Evolutionary conservation across 495 filamentous ascomycete species (phyloP).

Genomic region (Geopyxis carbonaria): DNA sequence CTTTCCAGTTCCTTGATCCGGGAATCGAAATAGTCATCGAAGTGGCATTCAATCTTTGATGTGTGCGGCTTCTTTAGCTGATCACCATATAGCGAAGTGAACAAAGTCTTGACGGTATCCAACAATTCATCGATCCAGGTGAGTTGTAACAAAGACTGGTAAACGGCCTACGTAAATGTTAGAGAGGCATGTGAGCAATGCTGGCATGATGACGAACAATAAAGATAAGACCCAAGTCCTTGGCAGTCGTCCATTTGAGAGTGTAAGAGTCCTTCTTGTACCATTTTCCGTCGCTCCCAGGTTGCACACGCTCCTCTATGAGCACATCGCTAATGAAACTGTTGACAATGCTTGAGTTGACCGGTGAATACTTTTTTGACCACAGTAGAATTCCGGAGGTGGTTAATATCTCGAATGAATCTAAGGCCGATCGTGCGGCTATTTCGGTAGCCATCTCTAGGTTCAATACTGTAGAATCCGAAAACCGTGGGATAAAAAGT

Average conservation of each 20-base stretch:
- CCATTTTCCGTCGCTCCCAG: conserved; percentile 40
- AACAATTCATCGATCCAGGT: conserved; percentile 95
- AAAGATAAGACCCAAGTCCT: conserved; percentile 87
- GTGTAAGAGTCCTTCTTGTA: conserved; percentile 92
- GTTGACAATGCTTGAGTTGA: conserved; percentile 72
- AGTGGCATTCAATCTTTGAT: conserved; percentile 57
- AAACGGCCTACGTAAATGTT: conserved; percentile 56
- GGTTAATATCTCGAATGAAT: conserved; percentile 87
- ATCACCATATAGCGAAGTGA: conserved; percentile 71
- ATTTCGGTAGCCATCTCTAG: conserved; percentile 17
- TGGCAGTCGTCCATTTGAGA: conserved; percentile 78
- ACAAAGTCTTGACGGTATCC: conserved; percentile 81
- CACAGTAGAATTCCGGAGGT: conserved; percentile 93
- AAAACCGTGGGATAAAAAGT: too few species aligned
- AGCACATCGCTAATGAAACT: conserved; percentile 90
- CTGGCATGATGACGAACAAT: conserved; percentile 51
- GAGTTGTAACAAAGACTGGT: conserved; percentile 83
- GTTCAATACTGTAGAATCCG: too few species aligned
- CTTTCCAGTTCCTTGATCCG: conserved; percentile 70
- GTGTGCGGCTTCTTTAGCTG: conserved; percentile 68
- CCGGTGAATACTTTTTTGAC: conserved; percentile 70
- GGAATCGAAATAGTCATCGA: conserved; percentile 88
- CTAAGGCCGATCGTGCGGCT: conserved; percentile 34
- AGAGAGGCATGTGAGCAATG: conserved; percentile 7
- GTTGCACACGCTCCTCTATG: conserved; percentile 73